Conservation (phyloP, 177 flowering plant genomes). For the Vitis hybrid region DNA sequence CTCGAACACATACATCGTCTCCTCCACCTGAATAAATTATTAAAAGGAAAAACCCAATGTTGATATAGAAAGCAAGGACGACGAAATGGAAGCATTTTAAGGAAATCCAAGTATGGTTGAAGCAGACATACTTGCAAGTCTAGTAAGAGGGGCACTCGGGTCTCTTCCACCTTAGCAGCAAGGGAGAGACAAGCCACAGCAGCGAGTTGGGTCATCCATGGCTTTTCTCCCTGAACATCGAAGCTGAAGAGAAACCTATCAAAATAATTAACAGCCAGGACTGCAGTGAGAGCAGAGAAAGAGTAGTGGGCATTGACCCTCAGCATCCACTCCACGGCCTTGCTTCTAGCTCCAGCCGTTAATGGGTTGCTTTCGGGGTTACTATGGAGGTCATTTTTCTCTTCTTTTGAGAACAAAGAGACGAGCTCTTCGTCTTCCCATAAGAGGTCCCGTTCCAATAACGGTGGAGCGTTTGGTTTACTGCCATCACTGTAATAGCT, state of each 20-base stretch:
- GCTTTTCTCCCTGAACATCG: conserved; percentile 36
- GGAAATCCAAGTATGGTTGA: neutral
- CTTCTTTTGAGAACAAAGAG: conserved; percentile 51
- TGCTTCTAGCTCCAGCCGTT: conserved; percentile 40
- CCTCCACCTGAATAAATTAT: conserved; percentile 58
- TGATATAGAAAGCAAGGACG: neutral
- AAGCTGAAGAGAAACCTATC: conserved; percentile 44
- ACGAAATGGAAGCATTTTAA: neutral
- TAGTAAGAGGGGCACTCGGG: conserved; percentile 74
- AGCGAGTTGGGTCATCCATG: conserved; percentile 56
- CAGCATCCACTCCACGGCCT: conserved; percentile 57
- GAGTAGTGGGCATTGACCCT: conserved; percentile 33
- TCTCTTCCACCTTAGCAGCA: conserved; percentile 92
- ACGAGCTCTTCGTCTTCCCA: conserved; percentile 72
- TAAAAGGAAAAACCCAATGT: conserved; percentile 7
- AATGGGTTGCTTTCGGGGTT: conserved; percentile 28
- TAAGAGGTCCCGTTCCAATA: conserved; percentile 48
- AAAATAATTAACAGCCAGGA: conserved; percentile 46
- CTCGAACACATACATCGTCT: conserved; percentile 64
- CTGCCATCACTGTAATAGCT: neutral
- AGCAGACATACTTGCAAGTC: conserved; percentile 70
- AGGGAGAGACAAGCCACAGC: conserved; percentile 91
- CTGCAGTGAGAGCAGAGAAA: conserved; percentile 41
- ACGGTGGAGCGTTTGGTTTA: conserved; percentile 10
- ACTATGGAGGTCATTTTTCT: conserved; percentile 13